These are phyloP conservation scores for Endoconidiophora laricicola DNA, from an alignment of 2,329 filamentous ascomycete species.

Conservation along the genomic window DNA sequence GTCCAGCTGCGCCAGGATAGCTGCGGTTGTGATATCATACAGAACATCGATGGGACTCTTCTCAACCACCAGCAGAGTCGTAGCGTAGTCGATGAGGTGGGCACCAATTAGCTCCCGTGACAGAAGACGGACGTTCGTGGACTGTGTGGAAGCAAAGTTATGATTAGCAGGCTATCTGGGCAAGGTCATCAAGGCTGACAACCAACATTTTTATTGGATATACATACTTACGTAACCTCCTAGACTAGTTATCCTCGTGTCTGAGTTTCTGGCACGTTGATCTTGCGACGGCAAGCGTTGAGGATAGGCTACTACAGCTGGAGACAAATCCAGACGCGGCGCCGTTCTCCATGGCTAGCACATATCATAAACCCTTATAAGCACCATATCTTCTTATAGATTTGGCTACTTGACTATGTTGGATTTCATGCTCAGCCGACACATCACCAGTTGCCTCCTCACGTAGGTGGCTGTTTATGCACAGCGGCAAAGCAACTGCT, in stretches of 20 bases:
- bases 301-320: conserved; percentile 30
- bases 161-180: neutral
- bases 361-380: conserved; percentile 9
- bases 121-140: conserved; percentile 47
- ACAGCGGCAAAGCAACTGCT: too few relatives aligned
- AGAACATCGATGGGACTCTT: conserved; percentile 17
- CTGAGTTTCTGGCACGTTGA: conserved; percentile 46
- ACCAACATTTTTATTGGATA: neutral
- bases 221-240: conserved; percentile 39
- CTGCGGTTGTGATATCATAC: neutral
- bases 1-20: conserved; percentile 1
- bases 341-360: conserved; percentile 24
- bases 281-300: conserved; percentile 41
- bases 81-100: conserved; percentile 8
- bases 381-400: too few relatives aligned
- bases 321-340: conserved; percentile 26
- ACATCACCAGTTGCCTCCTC: too few relatives aligned
- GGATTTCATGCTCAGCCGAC: too few relatives aligned
- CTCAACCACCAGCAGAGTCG: conserved; percentile 18
- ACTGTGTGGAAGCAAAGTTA: conserved; percentile 32
- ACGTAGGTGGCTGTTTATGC: too few relatives aligned
- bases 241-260: conserved; percentile 50
- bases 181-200: neutral
- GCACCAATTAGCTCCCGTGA: conserved; percentile 25
- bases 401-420: too few relatives aligned